phyloP scores from a whole-genome alignment of 257 asterid genomes.

The Anisodus tanguticus region DNA sequence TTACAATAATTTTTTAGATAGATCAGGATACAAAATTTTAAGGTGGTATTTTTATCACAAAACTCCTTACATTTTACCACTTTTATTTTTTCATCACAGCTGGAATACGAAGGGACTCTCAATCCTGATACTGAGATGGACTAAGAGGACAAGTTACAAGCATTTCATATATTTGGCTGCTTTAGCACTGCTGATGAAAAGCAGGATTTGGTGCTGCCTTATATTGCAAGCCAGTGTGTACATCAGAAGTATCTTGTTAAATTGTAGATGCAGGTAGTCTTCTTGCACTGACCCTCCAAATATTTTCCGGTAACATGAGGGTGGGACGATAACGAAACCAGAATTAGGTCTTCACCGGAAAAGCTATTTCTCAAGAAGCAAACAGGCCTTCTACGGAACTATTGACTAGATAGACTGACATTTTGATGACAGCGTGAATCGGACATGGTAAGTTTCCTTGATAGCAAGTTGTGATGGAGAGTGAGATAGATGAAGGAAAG shows the following conservation, averaged over 20 bases:
- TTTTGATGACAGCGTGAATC: not conserved
- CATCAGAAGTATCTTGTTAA: not conserved
- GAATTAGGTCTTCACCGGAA: not conserved
- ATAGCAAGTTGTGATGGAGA: not conserved
- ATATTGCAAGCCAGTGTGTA: not conserved
- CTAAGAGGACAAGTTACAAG: conserved; percentile 14
- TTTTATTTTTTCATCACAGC: conserved; percentile 46
- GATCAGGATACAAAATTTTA: not conserved
- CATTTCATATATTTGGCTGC: conserved; percentile 3
- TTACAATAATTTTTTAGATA: not conserved
- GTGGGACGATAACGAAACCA: not conserved
- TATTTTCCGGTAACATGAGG: not conserved
- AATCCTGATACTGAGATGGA: conserved; percentile 58
- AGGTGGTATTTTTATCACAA: not conserved
- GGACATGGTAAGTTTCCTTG: not conserved
- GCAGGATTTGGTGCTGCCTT: not conserved
- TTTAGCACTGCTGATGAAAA: not conserved
- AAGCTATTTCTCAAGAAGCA: not conserved
- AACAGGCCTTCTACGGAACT: not conserved
- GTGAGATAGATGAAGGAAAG: not conserved
- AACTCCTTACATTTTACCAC: not conserved
- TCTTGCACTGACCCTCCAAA: not conserved
- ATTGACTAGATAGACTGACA: not conserved
- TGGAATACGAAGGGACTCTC: conserved; percentile 56
- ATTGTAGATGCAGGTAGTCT: not conserved